Base-by-base conservation (phyloP, 192 early-diverging fungal genomes). In the Coemansia guatemalensis region DNA sequence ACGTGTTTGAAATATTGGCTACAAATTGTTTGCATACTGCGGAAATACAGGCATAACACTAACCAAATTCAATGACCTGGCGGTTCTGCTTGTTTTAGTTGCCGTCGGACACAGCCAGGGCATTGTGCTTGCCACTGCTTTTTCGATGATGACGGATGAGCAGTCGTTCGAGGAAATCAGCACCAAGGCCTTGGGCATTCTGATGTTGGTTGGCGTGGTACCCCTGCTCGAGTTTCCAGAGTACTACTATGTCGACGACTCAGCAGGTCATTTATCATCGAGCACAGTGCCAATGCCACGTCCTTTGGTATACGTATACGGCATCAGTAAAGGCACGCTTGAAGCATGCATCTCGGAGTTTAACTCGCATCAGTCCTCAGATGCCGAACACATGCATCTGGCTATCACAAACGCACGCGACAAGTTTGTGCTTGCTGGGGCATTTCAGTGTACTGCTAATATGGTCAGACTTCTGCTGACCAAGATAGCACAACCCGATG, bases 31-130 rank as follows among this genome's bases (percentile, higher is more conserved):
- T 4, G 8, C 5, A 27, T 50, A n/a, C 23, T 32, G 12, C 11
- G 8, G 39, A 44, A 5, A 27, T 24, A 35, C 25, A 24, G 12
- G 29, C 8, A 23, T 12, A 2, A 8, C 20, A 3, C 22, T 23
- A 21, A 52, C 26, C 9, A 52, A 20, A 52, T 25, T 1, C 7
- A 52, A 3, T 58, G 21, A n/a, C 14, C 20, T 17, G 51, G 8
- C 24, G 33, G 5, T 30, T 18, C 6, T 50, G 3, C 17, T 21
- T 26, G 6, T 0, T 53, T 24, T 76, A 78, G 68, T 57, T 20
- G 53, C 54, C 12, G 91, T 90, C 47, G 93, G 92, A 41, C 93
- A 96, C 73, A 89, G 87, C 56, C 94, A 96, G 69, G 93, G 95
- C 25, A 87, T 95, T 52, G 89, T 89, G 50, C 85, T 88, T 14